Evolutionary conservation across 176 grass and related monocot species (phyloP).

Genomic region (Zea mays): Zm-B73-REFERENCE-NAM-5.0 NC_050097.1:134433501-134434000

Average conservation of each 20-base stretch:
- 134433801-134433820: background rate
- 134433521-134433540: background rate
- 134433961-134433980: background rate
- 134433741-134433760: slow-evolving; percentile 9
- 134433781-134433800: background rate
- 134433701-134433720: slow-evolving; percentile 11
- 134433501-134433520: background rate
- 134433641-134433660: background rate
- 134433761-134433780: slow-evolving; percentile 9
- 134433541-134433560: background rate
- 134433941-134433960: background rate
- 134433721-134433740: background rate
- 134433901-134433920: background rate
- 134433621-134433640: background rate
- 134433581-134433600: background rate
- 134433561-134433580: background rate
- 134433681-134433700: background rate
- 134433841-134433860: background rate
- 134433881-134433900: background rate
- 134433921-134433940: background rate
- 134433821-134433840: background rate
- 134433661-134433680: background rate
- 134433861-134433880: background rate
- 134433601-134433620: background rate
- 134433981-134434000: background rate